These are phyloP conservation scores for Rutstroemia sydowiana DNA, from an alignment of 2,329 filamentous ascomycete genomes.

Conservation along the genomic window DNA sequence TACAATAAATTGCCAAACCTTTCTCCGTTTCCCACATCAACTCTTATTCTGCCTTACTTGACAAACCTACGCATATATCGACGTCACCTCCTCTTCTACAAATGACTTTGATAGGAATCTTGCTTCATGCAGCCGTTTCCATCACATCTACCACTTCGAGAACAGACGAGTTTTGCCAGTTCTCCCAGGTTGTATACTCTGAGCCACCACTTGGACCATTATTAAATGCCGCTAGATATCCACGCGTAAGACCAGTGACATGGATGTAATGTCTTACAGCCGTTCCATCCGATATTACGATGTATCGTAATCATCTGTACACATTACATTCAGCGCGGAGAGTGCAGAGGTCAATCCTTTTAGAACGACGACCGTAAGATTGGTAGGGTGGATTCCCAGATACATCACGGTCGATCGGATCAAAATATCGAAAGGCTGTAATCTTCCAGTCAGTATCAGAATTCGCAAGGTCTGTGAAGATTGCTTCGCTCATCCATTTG, in stretches of 20 bases:
- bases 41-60: conserved; percentile 34
- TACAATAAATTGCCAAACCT: conserved; percentile 20
- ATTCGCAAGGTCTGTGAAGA: conserved; percentile 52
- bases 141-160: conserved; percentile 37
- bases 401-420: conserved; percentile 58
- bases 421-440: conserved; percentile 59
- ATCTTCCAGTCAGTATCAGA: conserved; percentile 57
- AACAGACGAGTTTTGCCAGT: conserved; percentile 40
- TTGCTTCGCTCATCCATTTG: conserved; percentile 62
- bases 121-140: conserved; percentile 31
- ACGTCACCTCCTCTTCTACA: conserved; percentile 38
- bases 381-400: conserved; percentile 56
- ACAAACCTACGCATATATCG: conserved; percentile 37
- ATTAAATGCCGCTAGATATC: conserved; percentile 51
- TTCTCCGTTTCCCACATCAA: conserved; percentile 36
- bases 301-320: conserved; percentile 60
- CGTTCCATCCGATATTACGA: conserved; percentile 55
- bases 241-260: conserved; percentile 56
- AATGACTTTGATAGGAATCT: conserved; percentile 34
- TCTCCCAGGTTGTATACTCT: conserved; percentile 40
- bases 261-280: conserved; percentile 63
- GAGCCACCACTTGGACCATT: conserved; percentile 29
- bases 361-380: conserved; percentile 57
- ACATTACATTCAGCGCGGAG: conserved; percentile 49
- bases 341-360: conserved; percentile 51